Percentiles rank a stretch among this genome's conserved stretches.
Conservation (phyloP, 768 basidiomycete genomes). For the Psilocybe sp. region DNA sequence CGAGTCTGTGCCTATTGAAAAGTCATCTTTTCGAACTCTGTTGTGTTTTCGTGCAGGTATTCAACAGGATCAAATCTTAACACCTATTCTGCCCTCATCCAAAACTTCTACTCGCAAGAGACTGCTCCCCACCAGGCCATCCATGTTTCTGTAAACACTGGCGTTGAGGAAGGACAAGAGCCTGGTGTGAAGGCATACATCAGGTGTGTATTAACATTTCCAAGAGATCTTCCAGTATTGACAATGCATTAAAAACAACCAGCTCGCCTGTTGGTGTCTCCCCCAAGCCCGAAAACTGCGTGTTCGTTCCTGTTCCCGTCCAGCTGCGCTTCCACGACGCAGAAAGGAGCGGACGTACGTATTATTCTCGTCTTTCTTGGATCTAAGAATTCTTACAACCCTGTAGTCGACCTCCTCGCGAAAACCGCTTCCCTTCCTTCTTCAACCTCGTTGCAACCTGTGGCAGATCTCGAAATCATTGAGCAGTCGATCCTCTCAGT, state of each 20-base stretch:
- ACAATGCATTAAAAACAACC: slow-evolving; percentile 26
- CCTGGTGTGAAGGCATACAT: slow-evolving; percentile 86
- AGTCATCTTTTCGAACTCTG: slow-evolving; percentile 1
- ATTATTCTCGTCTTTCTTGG: background rate
- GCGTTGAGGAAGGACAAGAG: slow-evolving; percentile 55
- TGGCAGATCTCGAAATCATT: slow-evolving; percentile 73
- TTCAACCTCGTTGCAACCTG: slow-evolving; percentile 48
- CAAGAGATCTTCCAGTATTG: slow-evolving; percentile 8
- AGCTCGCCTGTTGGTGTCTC: slow-evolving; percentile 83
- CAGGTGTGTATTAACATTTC: slow-evolving; percentile 48
- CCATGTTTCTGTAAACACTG: slow-evolving; percentile 89
- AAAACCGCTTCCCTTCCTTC: slow-evolving; percentile 43
- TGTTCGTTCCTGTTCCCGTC: slow-evolving; percentile 91
- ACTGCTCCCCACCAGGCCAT: slow-evolving; percentile 86
- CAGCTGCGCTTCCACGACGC: slow-evolving; percentile 78
- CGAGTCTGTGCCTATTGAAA: slow-evolving; percentile 1
- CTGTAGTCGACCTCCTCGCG: slow-evolving; percentile 75
- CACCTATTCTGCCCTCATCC: slow-evolving; percentile 94
- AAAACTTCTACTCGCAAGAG: slow-evolving; percentile 96
- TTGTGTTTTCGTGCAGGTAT: slow-evolving; percentile 55
- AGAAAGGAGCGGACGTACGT: slow-evolving; percentile 83
- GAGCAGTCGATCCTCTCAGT: slow-evolving; percentile 72
- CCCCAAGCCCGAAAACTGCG: slow-evolving; percentile 92
- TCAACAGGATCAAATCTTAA: slow-evolving; percentile 89
- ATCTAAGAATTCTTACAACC: slow-evolving; percentile 13